Percentiles rank a stretch among this genome's conserved stretches.
Conservation (phyloP, 495 filamentous ascomycete genomes). For the Podospora australis region DNA sequence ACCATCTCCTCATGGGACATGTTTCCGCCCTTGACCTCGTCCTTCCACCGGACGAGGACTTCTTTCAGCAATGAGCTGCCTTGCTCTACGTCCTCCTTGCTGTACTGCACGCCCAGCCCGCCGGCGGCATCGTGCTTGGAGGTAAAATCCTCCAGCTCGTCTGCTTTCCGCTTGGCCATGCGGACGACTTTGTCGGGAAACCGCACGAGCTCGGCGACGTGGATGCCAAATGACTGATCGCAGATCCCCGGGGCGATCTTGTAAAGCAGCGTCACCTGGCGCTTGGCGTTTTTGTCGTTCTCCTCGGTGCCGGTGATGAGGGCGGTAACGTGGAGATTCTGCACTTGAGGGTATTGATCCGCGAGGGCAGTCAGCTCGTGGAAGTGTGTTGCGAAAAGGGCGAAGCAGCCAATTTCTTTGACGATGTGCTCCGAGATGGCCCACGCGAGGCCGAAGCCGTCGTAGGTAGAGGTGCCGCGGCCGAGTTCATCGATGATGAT, state of each 20-base stretch:
- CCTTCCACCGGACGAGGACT: conserved; percentile 82
- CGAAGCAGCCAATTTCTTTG: conserved; percentile 86
- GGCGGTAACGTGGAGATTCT: conserved; percentile 92
- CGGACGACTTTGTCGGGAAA: conserved; percentile 96
- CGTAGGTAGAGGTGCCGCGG: conserved; percentile 94
- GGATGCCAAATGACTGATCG: conserved; percentile 96
- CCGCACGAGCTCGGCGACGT: conserved; percentile 95
- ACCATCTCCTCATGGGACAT: conserved; percentile 76
- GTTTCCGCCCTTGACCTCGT: conserved; percentile 56
- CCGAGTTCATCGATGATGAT: conserved; percentile 99
- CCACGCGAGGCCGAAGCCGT: conserved; percentile 97
- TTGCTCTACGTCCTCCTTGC: conserved; percentile 81
- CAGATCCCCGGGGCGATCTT: conserved; percentile 92
- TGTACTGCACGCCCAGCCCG: conserved; percentile 47
- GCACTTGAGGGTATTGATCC: conserved; percentile 76
- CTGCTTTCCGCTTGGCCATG: conserved; percentile 97
- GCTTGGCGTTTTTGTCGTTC: conserved; percentile 35
- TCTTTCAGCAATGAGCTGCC: conserved; percentile 84
- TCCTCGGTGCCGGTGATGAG: conserved; percentile 65
- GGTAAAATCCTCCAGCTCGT: conserved; percentile 95
- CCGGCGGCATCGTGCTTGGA: conserved; percentile 53
- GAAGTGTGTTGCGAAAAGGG: conserved; percentile 96
- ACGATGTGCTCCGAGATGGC: conserved; percentile 97
- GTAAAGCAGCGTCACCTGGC: conserved; percentile 93
- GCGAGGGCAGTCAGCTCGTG: conserved; percentile 91